These are phyloP conservation scores for Huntiella moniliformis DNA, from an alignment of 2,329 filamentous ascomycete species.

Conservation along the genomic window DNA sequence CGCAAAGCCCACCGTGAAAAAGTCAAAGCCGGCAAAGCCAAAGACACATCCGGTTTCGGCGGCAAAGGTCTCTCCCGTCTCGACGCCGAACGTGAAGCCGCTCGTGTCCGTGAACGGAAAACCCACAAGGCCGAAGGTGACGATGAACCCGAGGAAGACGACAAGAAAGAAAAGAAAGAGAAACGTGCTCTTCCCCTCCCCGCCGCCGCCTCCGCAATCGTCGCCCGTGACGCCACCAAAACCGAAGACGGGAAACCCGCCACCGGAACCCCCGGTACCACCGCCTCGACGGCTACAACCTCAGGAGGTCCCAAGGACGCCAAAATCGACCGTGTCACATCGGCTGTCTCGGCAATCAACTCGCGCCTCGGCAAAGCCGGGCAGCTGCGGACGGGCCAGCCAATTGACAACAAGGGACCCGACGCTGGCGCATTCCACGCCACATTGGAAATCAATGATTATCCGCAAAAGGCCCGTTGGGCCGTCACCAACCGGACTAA, in stretches of 20 bases:
- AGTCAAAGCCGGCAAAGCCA: conserved; percentile 80
- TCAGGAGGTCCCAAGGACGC: conserved; percentile 23
- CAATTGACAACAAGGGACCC: conserved; percentile 95
- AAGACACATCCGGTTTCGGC: conserved; percentile 77
- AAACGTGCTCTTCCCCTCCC: conserved; percentile 49
- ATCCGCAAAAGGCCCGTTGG: conserved; percentile 96
- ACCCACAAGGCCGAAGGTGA: conserved; percentile 77
- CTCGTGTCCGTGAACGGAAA: conserved; percentile 70
- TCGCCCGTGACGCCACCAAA: conserved; percentile 32
- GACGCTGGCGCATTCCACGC: conserved; percentile 95
- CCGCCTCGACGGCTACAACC: conserved; percentile 14
- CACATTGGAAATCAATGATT: conserved; percentile 97
- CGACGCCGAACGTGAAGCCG: conserved; percentile 76
- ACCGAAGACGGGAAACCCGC: conserved; percentile 18
- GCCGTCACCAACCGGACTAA: conserved; percentile 97
- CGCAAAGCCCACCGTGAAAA: conserved; percentile 65
- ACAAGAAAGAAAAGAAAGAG: conserved; percentile 55
- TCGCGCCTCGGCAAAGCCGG: conserved; percentile 75
- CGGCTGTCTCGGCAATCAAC: conserved; percentile 83
- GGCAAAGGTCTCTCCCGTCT: conserved; percentile 85
- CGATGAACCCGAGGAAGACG: conserved; percentile 56
- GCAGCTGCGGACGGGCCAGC: conserved; percentile 75
- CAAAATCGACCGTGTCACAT: conserved; percentile 68
- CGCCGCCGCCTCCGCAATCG: conserved; percentile 41
- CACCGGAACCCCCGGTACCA: not conserved